Base-by-base conservation (phyloP, 345 rosid genomes). In the Brassica incana region DNA sequence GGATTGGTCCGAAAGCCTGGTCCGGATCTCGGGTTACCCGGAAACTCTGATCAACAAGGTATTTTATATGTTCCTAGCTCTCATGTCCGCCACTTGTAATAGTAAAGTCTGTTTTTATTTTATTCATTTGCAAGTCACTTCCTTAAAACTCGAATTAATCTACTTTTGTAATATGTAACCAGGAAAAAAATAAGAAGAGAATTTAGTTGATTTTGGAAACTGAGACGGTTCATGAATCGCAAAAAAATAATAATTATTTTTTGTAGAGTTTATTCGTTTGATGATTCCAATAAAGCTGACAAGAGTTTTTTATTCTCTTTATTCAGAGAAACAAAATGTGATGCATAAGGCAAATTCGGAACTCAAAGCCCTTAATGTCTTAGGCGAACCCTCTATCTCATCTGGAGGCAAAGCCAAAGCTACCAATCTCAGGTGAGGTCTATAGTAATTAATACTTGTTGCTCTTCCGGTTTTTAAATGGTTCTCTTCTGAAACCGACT, bases 1-100 rank as follows among this genome's bases (percentile, higher is more conserved):
- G 87, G 82, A 2, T 73, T 84, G 7, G 52, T 32, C 69, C 69
- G 64, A 12, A 80, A 69, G 76, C 67, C 83, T 36, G 23, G 32
- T 5, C 3, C 54, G 15, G 56, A 14, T 50, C 56, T 50, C 16
- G 14, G 18, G 10, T 68, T 69, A 1, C 29, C 72, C 48, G 67
- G 63, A 59, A 58, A 43, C 29, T 65, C 77, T 50, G 48, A 71
- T 59, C 68, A 12, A 65, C 35, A 18, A 45, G 80, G 80, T 81
- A 76, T 32, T 64, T 76, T 59, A 27, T 75, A 54, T 74, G 32
- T 63, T 45, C 38, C 33, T 38, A 14, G 38, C 65, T 72, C 48
- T 27, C 63, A 52, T 18, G 43, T 5, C 32, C 52, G 20, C 29
- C 65, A 71, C 68, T 33, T 1, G 38, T 50, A 30, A 63, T 27